Percentiles rank a stretch among this genome's conserved stretches.
phyloP scores from a whole-genome alignment of 768 basidiomycete species.

The Lactifluus volemus region DNA sequence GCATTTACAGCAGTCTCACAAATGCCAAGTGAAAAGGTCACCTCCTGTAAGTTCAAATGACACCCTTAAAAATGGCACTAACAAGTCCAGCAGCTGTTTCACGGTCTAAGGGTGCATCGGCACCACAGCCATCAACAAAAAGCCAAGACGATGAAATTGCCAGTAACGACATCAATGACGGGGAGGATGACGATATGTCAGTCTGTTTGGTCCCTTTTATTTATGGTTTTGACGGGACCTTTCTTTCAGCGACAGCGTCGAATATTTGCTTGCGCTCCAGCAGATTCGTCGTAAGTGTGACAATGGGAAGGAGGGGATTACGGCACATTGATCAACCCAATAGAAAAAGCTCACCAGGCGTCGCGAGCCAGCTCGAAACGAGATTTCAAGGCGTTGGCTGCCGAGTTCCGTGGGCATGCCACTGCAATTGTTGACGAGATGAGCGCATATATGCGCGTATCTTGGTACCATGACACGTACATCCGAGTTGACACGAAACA shows the following conservation, averaged over 20 bases:
- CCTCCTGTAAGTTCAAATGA: background rate
- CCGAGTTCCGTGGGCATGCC: slow-evolving; percentile 10
- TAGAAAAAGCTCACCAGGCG: slow-evolving; percentile 1
- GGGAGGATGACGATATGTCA: background rate
- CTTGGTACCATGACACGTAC: background rate
- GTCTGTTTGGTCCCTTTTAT: background rate
- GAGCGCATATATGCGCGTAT: slow-evolving; percentile 19
- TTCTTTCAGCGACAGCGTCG: slow-evolving; percentile 1
- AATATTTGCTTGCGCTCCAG: slow-evolving; percentile 8
- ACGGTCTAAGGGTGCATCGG: background rate
- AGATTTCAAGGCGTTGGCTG: background rate
- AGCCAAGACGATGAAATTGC: background rate
- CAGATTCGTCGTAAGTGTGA: slow-evolving; percentile 9
- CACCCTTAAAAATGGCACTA: background rate
- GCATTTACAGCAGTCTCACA: background rate
- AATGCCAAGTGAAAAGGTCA: background rate
- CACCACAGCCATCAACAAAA: background rate
- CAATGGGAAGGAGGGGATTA: background rate
- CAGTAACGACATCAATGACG: background rate
- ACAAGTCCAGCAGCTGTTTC: background rate
- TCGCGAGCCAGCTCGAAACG: slow-evolving; percentile 5
- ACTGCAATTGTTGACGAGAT: slow-evolving; percentile 7
- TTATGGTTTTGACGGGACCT: too few relatives aligned
- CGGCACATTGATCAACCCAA: background rate
- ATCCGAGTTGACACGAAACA: background rate